Conservation (phyloP, 2,329 filamentous ascomycete genomes). For the Colletotrichum musicola region DNA sequence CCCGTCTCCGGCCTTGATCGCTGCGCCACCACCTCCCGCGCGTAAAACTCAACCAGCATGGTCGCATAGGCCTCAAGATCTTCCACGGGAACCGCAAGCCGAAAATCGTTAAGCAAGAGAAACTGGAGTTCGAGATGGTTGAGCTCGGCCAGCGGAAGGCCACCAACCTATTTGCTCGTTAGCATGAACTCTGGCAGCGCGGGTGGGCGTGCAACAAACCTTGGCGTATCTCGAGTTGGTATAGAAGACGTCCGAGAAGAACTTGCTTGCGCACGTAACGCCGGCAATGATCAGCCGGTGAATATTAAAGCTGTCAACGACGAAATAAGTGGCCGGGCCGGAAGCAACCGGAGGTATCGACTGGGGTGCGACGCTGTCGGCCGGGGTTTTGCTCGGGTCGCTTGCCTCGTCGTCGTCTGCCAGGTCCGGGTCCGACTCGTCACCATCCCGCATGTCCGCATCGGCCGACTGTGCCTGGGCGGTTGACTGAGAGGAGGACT, state of each 20-base stretch:
- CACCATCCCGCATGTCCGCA: constrained; percentile 51
- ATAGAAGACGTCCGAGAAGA: constrained; percentile 99
- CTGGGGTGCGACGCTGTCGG: constrained; percentile 36
- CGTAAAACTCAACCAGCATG: constrained; percentile 98
- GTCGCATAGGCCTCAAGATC: constrained; percentile 97
- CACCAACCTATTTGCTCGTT: constrained; percentile 79
- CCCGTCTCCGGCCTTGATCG: constrained; percentile 28
- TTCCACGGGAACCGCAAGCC: constrained; percentile 91
- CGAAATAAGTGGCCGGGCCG: constrained; percentile 75
- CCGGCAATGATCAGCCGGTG: constrained; percentile 96
- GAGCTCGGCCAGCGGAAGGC: constrained; percentile 88
- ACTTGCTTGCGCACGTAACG: constrained; percentile 98
- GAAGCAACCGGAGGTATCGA: constrained; percentile 38
- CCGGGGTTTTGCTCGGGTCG: constrained; percentile 40
- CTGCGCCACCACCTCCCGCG: constrained; percentile 80
- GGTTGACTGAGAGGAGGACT: constrained; percentile 47
- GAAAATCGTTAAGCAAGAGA: constrained; percentile 93
- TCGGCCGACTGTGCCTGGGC: constrained; percentile 43
- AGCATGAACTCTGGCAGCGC: neutral
- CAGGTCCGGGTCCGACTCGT: constrained; percentile 64
- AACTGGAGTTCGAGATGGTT: constrained; percentile 98
- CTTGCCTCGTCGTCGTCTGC: constrained; percentile 58
- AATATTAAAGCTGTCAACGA: constrained; percentile 99
- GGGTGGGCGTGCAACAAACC: constrained; percentile 65
- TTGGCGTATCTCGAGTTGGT: constrained; percentile 99